These are phyloP conservation scores for Cymbopogon flexuosus DNA, from an alignment of 202 grass and related monocot genomes.

Conservation along the genomic window DNA sequence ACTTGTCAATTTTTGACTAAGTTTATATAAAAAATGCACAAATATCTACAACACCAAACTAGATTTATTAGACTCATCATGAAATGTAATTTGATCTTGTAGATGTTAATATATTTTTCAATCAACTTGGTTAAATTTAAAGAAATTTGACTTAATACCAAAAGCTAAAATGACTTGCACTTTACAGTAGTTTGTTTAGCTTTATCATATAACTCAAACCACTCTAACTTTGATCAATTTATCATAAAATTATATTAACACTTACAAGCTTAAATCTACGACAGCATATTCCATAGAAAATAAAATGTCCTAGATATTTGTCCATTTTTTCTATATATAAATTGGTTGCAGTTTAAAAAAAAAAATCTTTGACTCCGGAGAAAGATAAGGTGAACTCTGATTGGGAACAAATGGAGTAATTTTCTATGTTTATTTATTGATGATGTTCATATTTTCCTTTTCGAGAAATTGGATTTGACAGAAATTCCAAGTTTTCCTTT, in stretches of 20 bases:
- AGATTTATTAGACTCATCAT: neutral
- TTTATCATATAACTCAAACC: neutral
- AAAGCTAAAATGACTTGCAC: neutral
- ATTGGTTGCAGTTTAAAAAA: neutral
- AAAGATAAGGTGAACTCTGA: neutral
- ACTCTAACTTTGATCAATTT: neutral
- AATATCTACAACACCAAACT: neutral
- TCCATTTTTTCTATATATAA: neutral
- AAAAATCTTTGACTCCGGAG: neutral
- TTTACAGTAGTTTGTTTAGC: neutral
- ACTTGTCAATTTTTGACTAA: neutral
- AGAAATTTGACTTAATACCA: neutral
- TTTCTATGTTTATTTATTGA: neutral
- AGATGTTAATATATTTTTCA: neutral
- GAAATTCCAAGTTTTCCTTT: neutral
- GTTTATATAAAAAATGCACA: neutral
- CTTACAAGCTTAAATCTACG: neutral
- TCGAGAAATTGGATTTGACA: neutral
- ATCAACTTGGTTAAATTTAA: neutral
- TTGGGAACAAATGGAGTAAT: neutral
- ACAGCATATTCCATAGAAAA: neutral
- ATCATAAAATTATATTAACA: neutral
- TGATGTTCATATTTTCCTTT: neutral
- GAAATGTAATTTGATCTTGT: neutral
- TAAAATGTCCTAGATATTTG: neutral